Conservation (phyloP, 208 protist genomes). For the Crithidia mellificae region DNA sequence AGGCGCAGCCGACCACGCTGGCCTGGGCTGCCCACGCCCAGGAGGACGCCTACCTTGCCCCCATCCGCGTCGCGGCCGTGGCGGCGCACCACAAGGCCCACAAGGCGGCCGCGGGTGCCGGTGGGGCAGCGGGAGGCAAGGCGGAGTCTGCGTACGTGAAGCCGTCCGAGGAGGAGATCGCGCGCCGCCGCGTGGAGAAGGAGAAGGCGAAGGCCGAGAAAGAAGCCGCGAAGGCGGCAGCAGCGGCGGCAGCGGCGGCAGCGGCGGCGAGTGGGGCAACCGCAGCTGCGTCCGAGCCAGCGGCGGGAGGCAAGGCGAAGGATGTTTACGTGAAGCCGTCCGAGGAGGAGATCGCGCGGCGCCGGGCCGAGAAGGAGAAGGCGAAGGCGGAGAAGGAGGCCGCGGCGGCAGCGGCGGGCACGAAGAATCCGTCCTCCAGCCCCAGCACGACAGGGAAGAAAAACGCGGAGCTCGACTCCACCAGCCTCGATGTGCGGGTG, state of each 20-base stretch:
- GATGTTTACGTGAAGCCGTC: constrained; percentile 49
- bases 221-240: constrained; percentile 41
- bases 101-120: constrained; percentile 3
- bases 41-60: constrained; percentile 42
- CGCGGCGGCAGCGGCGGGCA: constrained; percentile 19
- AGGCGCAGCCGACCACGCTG: constrained; percentile 39
- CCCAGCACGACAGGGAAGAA: constrained; percentile 21
- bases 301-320: background rate
- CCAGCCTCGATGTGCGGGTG: constrained; percentile 71
- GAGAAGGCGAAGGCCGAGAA: constrained; percentile 74
- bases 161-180: constrained; percentile 80
- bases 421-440: constrained; percentile 16
- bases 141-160: constrained; percentile 52
- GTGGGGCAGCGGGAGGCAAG: constrained; percentile 6
- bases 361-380: constrained; percentile 76
- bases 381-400: constrained; percentile 67
- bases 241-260: constrained; percentile 18
- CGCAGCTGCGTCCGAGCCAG: constrained; percentile 4
- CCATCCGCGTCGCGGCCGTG: constrained; percentile 35
- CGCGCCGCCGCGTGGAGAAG: constrained; percentile 76
- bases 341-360: constrained; percentile 75
- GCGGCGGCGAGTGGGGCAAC: background rate
- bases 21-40: constrained; percentile 47
- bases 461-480: constrained; percentile 38
- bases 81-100: background rate